Base-by-base conservation (phyloP, 2,329 filamentous ascomycete species). In the Aspergillus unguis region DNA sequence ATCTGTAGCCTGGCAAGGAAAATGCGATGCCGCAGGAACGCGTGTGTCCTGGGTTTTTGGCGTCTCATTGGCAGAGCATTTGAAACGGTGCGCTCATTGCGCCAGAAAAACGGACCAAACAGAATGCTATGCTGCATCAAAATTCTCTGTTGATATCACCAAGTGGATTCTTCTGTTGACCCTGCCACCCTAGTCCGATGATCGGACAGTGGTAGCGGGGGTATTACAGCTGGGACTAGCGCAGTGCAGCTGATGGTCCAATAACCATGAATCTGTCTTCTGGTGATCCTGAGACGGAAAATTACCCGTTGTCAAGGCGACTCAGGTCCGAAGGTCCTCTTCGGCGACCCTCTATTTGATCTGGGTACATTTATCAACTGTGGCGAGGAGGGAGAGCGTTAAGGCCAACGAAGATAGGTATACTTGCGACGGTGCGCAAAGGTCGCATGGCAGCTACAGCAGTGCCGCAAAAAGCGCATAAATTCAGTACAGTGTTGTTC, bases 401-500 rank as follows among this genome's bases (percentile, higher is more conserved):
- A n/a, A 3, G 9, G 6, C 17, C 27, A 9, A 31, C 6, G 27
- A 23, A n/a, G 27, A 42, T 23, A 11, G 17, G 32, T 44, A 44
- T 44, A 17, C 28, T 32, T 17, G n/a, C 41, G 28, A 31, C 32
- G n/a, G 35, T 46, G n/a, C 17, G n/a, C 27, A 28, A 6, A 31
- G n/a, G 26, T 17, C 44, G 32, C 29, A 28, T 10, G 43, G 48
- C 48, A 53, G 44, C 32, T 51, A 53, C 29, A 37, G 53, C 53
- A 49, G 35, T 45, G 36, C 49, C 44, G 50, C 55, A 49, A n/a
- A 43, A 43, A n/a, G 38, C 47, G 47, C 47, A 17, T 5, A 26
- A 49, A 49, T 36, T 49, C 37, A 25, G 36, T 17, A 32, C 17
- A 29, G 17, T 31, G 33, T 4, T 40, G 50, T 47, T 52, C 29